Evolutionary conservation across 441 rosid genomes (phyloP).

Genomic region (Melastoma candidum): DNA sequence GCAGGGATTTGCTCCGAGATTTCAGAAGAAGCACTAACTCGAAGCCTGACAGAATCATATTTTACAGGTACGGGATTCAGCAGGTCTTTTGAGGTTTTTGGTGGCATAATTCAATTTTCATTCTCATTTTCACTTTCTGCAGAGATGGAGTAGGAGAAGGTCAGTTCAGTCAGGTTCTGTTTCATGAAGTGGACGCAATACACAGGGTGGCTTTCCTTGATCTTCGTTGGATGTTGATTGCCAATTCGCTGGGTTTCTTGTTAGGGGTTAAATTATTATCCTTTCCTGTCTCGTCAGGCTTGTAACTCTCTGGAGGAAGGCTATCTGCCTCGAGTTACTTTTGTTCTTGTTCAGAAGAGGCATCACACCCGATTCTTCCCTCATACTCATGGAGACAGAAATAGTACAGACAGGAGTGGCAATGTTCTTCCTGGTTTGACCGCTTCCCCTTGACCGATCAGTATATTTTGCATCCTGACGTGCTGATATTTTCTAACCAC

Average conservation of each 20-base stretch:
- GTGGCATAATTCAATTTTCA: conserved; percentile 2
- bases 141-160: conserved; percentile 94
- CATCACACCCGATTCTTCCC: conserved; percentile 83
- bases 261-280: not conserved
- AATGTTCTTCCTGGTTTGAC: conserved; percentile 59
- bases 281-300: conserved; percentile 34
- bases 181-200: conserved; percentile 52
- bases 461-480: not conserved
- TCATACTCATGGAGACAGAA: conserved; percentile 20
- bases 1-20: conserved; percentile 49
- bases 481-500: not conserved
- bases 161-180: conserved; percentile 55
- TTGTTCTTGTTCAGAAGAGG: conserved; percentile 72
- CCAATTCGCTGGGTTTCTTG: not conserved
- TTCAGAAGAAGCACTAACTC: conserved; percentile 33
- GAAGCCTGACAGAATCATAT: conserved; percentile 61
- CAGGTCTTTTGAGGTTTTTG: not conserved
- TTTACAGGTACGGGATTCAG: conserved; percentile 42
- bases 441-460: not conserved
- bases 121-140: conserved; percentile 9
- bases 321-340: conserved; percentile 63
- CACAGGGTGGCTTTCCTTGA: conserved; percentile 27
- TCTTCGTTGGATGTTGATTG: not conserved
- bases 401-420: conserved; percentile 45
- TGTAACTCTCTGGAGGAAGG: conserved; percentile 47